Base-by-base conservation (phyloP, 352 stramenopile species). In the Pythium sp. region DNA sequence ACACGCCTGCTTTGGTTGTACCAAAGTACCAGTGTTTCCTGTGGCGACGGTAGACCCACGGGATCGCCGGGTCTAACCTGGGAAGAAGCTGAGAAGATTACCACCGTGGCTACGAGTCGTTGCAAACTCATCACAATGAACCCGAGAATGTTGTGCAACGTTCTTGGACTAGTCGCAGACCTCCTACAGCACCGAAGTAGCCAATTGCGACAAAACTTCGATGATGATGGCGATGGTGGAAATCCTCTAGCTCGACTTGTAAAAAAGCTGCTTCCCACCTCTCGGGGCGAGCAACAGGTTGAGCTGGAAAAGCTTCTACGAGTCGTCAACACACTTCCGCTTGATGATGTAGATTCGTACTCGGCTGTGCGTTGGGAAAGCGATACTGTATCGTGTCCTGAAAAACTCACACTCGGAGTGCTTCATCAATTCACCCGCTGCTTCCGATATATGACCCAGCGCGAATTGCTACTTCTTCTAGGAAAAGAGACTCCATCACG, bases 341-440 rank as follows among this genome's bases (percentile, higher is more conserved):
- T 26, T 20, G 18, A 6, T 14, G 12, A 12, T 3, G 46, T 3
- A 32, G 28, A 56, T 65, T 20, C 28, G 28, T 58, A 36, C 46
- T 58, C 60, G 1, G 43, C 60, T 12, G 15, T 58, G 2, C 3
- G 34, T 47, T 65, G 46, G 43, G 41, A 64, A 18, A 18, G 47
- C 9, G 24, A 51, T 41, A 41, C 24, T 0, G 8, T 24, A 15
- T 63, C 36, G 6, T 24, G 15, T 63, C 11, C 30, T 49, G 41
- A 32, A 7, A 15, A 5, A 4, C 12, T 34, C 8, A 6, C 43
- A n/a, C 30, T 66, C 9, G 32, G 24, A 0, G 46, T 66, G 26
- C 58, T 65, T 47, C 57, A 65, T n/a, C 65, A 70, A 28, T 56
- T 46, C 12, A 24, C 54, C n/a, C 58, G 65, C 15, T 70, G 65